Percentiles rank a stretch among this genome's conserved stretches.
phyloP scores from a whole-genome alignment of 169 alveolate species.

The Cryptosporidium ubiquitum region DNA sequence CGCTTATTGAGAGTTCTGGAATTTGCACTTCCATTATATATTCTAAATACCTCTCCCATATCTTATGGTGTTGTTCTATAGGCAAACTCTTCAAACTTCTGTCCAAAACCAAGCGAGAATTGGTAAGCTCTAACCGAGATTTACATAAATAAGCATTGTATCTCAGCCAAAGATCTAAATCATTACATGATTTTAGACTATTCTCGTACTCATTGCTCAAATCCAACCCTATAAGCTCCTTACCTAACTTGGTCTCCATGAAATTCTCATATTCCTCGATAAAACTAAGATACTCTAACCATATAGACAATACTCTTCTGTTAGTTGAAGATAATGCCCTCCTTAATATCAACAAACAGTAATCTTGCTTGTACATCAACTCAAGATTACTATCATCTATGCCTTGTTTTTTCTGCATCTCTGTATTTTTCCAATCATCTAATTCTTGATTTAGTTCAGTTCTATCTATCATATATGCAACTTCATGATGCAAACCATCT shows the following conservation, averaged over 20 bases:
- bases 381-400: not conserved
- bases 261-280: conserved; percentile 30
- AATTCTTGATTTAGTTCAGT: conserved; percentile 16
- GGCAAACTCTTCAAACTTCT: conserved; percentile 36
- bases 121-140: conserved; percentile 17
- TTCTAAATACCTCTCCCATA: conserved; percentile 57
- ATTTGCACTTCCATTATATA: conserved; percentile 17
- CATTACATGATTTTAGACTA: conserved; percentile 55
- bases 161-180: conserved; percentile 27
- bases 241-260: conserved; percentile 14
- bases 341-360: conserved; percentile 3
- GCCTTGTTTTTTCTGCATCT: not conserved
- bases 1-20: conserved; percentile 49
- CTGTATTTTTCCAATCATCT: not conserved
- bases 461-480: conserved; percentile 16
- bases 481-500: conserved; percentile 17
- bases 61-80: conserved; percentile 20
- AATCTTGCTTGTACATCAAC: conserved; percentile 34
- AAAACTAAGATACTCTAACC: conserved; percentile 40
- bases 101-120: conserved; percentile 47
- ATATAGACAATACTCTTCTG: conserved; percentile 25
- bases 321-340: conserved; percentile 46
- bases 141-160: conserved; percentile 16
- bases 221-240: not conserved
- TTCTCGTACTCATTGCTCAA: conserved; percentile 20